These are phyloP conservation scores for Corrigiola litoralis DNA, from an alignment of 179 eudicot genomes.

Conservation along the genomic window DNA sequence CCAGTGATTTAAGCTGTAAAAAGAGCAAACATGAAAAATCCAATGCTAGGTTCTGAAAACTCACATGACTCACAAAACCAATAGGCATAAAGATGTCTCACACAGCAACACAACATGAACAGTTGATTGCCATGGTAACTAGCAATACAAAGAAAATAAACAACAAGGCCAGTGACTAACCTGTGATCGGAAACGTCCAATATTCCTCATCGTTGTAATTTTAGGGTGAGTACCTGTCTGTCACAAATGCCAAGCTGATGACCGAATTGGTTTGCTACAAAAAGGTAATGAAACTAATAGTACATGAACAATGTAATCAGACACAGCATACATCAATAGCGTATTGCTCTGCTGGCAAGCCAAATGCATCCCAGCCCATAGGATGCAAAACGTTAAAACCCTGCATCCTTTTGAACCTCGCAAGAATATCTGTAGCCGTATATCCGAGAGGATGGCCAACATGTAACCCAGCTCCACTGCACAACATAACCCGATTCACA, in stretches of 20 bases:
- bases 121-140: too few relatives aligned
- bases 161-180: slow-evolving; percentile 24
- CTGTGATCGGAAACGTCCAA: slow-evolving; percentile 80
- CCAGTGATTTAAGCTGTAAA: slow-evolving; percentile 80
- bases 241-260: slow-evolving; percentile 32
- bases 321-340: slow-evolving; percentile 74
- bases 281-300: slow-evolving; percentile 8
- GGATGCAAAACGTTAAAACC: slow-evolving; percentile 98
- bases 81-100: not conserved
- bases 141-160: too few relatives aligned
- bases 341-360: slow-evolving; percentile 98
- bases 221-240: slow-evolving; percentile 99
- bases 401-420: slow-evolving; percentile 92
- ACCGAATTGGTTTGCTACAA: slow-evolving; percentile 20
- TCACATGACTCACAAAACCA: slow-evolving; percentile 1
- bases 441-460: slow-evolving; percentile 99
- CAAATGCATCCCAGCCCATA: slow-evolving; percentile 99
- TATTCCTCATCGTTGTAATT: slow-evolving; percentile 81
- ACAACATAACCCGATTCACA: slow-evolving; percentile 14
- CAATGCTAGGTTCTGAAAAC: not conserved
- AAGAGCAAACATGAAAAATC: too few relatives aligned
- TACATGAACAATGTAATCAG: slow-evolving; percentile 6
- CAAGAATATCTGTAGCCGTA: slow-evolving; percentile 98
- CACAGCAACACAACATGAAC: too few relatives aligned
- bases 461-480: slow-evolving; percentile 98